Percentiles rank a stretch among this genome's conserved stretches.
Conservation (phyloP, 2,329 filamentous ascomycete genomes). For the Penicillium freii region DNA sequence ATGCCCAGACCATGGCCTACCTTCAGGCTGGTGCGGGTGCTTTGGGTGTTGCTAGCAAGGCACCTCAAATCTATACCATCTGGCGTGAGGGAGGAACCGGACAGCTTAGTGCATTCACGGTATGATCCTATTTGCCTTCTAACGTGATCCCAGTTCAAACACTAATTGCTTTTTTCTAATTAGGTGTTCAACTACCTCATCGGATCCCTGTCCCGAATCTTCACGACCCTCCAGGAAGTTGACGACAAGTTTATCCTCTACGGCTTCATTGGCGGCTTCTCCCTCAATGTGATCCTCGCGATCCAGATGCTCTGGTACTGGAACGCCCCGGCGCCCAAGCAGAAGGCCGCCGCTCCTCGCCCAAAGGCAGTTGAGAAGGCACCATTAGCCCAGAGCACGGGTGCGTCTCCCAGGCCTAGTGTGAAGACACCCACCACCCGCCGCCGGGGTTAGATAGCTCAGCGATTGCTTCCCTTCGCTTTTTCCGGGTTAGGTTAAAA, state of each 20-base stretch:
- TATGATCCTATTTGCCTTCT: conserved; percentile 50
- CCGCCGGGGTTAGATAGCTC: conserved; percentile 49
- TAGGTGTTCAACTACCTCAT: conserved; percentile 98
- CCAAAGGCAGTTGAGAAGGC: conserved; percentile 29
- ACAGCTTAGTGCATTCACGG: conserved; percentile 93
- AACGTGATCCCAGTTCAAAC: background rate
- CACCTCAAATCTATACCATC: conserved; percentile 88
- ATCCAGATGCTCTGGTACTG: conserved; percentile 95
- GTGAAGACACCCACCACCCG: conserved; percentile 56
- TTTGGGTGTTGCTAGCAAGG: conserved; percentile 82
- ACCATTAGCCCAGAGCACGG: conserved; percentile 39
- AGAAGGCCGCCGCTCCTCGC: conserved; percentile 35
- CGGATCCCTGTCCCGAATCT: conserved; percentile 90
- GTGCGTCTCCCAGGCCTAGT: conserved; percentile 42
- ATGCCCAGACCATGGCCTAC: conserved; percentile 65
- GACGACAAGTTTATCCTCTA: conserved; percentile 95
- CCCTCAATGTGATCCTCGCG: conserved; percentile 83
- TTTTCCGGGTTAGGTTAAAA: conserved; percentile 13
- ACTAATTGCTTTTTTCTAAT: conserved; percentile 6
- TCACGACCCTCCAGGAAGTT: conserved; percentile 96
- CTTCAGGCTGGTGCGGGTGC: conserved; percentile 82
- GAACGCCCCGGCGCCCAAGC: conserved; percentile 59
- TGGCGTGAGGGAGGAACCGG: conserved; percentile 84
- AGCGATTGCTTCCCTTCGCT: conserved; percentile 3
- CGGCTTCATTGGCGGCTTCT: conserved; percentile 86